Evolutionary conservation across 129 eudicot species (phyloP), one percentile per base, ranked within the genome.

Genomic region (Dittrichia graveolens): DNA sequence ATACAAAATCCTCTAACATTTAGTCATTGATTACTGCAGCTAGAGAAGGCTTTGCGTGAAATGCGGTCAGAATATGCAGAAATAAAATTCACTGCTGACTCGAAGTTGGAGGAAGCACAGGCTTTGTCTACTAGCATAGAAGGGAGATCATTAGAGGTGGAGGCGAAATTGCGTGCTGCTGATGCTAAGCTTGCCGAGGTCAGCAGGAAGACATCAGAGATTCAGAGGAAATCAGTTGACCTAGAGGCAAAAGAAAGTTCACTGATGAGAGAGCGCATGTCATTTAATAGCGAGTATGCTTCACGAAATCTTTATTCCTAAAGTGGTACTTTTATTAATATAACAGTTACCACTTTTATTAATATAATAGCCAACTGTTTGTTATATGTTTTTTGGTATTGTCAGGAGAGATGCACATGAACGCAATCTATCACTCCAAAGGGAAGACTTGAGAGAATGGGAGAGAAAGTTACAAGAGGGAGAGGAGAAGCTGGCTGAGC

Each of bases 101-200:
- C 96, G 3, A 95, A 86, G 74, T 77, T 95, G 76, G 86, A 96
- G 35, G 99, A 95, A 84, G 97, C 97, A 37, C 85, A 85, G 69
- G 95, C 97, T 40, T 61, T 95, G 71, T 81, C 80, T 34, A 57
- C 88, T 75, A 88, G 88, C 49, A 79, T 91, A 64, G 99, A 95
- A 75, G 96, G 85, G 71, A 88, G 93, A 75, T 88, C 97, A 4
- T 75, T 91, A 53, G 99, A 95, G 85, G 90, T 95, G 34, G 99
- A 95, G 68, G 85, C 89, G 24, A 95, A 86, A 55, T 47, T 90
- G 60, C 97, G 83, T 75, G 89, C 94, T 35, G 96, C 89, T 81
- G 99, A 95, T 80, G 99, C 97, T 42, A 95, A 88, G 77, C 96
- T 83, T 75, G 99, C 96, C 65, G 99, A 91, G 83, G 93, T 84